Base-by-base conservation (phyloP, 2,329 filamentous ascomycete genomes). In the Alternaria conjuncta region DNA sequence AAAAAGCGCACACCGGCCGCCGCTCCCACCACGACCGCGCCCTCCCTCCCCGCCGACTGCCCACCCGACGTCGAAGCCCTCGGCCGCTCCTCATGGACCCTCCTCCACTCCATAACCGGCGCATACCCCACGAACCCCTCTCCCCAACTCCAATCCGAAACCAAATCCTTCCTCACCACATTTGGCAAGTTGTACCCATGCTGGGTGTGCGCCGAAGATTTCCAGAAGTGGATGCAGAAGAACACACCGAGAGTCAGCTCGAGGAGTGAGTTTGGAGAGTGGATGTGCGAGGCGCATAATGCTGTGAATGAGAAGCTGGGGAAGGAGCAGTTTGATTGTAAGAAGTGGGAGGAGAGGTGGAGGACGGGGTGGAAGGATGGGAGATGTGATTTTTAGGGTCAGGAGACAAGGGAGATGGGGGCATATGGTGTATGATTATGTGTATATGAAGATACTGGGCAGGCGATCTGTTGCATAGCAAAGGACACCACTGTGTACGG, bases 201-300 rank as follows among this genome's bases (percentile, higher is more conserved):
- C 84, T 97, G 94, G 93, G 88, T 92, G 4, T 99, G 96, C 80
- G 96, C 94, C 32, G 91, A 95, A 64, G 95, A 98, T 77, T 97
- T 99, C 79, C 91, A 91, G 79, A 79, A 79, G 0, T 98, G 95
- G 86, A 90, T 98, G 84, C 85, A 84, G 66, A 86, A 86, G 66
- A 91, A 94, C 69, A 87, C 88, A 75, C 89, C 95, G 43, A 75
- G 82, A 60, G 82, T 90, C 18, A 84, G 83, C 62, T 84, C 82
- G 50, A 79, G 87, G 59, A 87, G 89, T 61, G 91, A 93, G 71
- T 93, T 96, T 79, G 92, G 92, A 23, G 84, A 84, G 64, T 96
- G 93, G 93, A 86, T 96, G 79, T 96, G 92, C 76, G 89, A 92
- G 74, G 92, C 92, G 64, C 92, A 96, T 80, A 96, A 96, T 80